A percentile compares a stretch with the other conserved stretches of the same genome.
Evolutionary conservation across 2,329 filamentous ascomycete species (phyloP).

Genomic region (Biscogniauxia mediterranea): DNA sequence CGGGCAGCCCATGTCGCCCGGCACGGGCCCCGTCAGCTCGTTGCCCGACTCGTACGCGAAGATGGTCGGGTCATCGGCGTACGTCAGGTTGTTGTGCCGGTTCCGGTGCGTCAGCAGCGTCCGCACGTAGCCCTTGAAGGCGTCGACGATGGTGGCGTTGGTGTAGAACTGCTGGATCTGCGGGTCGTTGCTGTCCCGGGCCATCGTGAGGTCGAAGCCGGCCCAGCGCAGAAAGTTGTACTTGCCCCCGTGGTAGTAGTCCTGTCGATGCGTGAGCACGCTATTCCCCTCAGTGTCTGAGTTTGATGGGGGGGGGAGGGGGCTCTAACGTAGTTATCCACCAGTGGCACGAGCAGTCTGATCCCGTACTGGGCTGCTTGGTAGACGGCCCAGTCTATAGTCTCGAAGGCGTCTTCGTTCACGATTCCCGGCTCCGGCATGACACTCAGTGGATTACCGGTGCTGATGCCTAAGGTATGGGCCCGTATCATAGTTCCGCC

Average conservation of each 20-base stretch:
- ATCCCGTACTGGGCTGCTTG: conserved; percentile 45
- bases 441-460: conserved; percentile 47
- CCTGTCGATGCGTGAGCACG: conserved; percentile 27
- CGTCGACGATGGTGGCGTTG: conserved; percentile 39
- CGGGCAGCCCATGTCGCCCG: conserved; percentile 44
- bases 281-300: not conserved
- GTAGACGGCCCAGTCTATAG: conserved; percentile 48
- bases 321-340: conserved; percentile 43
- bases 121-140: conserved; percentile 46
- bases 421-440: conserved; percentile 38
- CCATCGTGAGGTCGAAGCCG: conserved; percentile 41
- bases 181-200: conserved; percentile 36
- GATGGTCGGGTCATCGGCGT: conserved; percentile 49
- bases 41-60: conserved; percentile 51
- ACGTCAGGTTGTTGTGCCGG: conserved; percentile 43
- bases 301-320: no score
- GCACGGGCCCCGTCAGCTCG: conserved; percentile 45
- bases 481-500: conserved; percentile 45
- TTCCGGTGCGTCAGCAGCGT: conserved; percentile 45
- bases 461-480: conserved; percentile 46
- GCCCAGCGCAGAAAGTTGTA: conserved; percentile 47
- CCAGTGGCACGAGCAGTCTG: conserved; percentile 43
- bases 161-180: conserved; percentile 46
- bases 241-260: conserved; percentile 51
- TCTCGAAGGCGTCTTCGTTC: conserved; percentile 44